Evolutionary conservation across 73 alveolate genomes (phyloP), one percentile per base, ranked within the genome.

Genomic region (Urostyla sp.): DNA sequence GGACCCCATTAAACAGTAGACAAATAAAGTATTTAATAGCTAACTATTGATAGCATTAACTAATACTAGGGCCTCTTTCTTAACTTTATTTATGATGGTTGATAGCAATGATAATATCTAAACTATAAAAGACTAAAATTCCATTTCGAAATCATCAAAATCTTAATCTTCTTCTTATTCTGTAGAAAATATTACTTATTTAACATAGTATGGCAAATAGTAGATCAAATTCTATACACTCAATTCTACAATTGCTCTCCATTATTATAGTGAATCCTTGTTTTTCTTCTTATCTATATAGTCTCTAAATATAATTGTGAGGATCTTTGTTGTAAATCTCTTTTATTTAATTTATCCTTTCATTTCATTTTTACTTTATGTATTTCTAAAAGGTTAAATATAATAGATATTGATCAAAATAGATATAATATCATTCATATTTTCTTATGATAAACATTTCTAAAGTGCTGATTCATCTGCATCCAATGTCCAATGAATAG

Each of bases 301-400:
- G 30, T 66, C 80, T 66, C 80, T 66, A 44, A 66, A 66, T 5
- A 66, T 21, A 15, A 66, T 43, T 18, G 80, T 66, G 3, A 66
- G 66, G 8, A 66, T 43, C 24, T 43, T 66, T 16, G 80, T 43
- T 15, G 59, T 8, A 66, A 18, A 66, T 37, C 80, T 16, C 24
- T 66, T 66, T 45, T 66, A 36, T 44, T 66, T 27, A 24, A 66
- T 35, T 8, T 15, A 6, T 5, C 44, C 56, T 7, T 23, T 45
- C n/a, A 4, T 37, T 21, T 3, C 50, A 21, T 6, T 60, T 10
- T 5, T 15, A 11, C n/a, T 27, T 56, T 56, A n/a, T 21, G 73
- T n/a, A n/a, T n/a, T n/a, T n/a, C n/a, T n/a, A n/a, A n/a, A n/a
- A n/a, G n/a, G n/a, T n/a, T n/a, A n/a, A n/a, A n/a, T n/a, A n/a